Base-by-base conservation (phyloP, 2,329 filamentous ascomycete genomes). In the Colletotrichum nymphaeae region DNA sequence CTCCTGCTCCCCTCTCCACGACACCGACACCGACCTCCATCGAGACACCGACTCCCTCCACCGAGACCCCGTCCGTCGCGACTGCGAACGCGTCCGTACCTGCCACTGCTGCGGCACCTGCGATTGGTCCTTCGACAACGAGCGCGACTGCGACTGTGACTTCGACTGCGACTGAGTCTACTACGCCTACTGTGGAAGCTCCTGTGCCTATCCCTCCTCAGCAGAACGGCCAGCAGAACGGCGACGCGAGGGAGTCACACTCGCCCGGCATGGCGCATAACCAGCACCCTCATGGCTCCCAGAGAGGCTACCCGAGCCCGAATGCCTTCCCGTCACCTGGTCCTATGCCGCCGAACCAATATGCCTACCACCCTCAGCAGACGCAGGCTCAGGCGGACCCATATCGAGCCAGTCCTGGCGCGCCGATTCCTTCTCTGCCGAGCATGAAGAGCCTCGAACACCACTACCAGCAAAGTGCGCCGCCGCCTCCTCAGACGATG, bases 361-460 rank as follows among this genome's bases (percentile, higher is more conserved):
- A 77, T 42, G 63, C 76, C 11, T 78, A 76, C 46, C 74, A 75
- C 9, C 74, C 74, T 35, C 71, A 73, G 30, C 56, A 55, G 75
- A 77, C 42, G 35, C 77, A 69, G 67, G 70, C 77, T 24, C 65
- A 76, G n/a, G 76, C 78, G 68, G 83, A 85, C 73, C 77, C 79
- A 24, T 85, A 85, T 75, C 81, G 83, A 74, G 76, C 80, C 65
- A 79, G 72, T 58, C 63, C 80, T 4, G 76, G 77, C 58, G 76
- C 79, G 64, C 79, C 81, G 55, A 82, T 84, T 67, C 79, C 70
- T 19, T 73, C 84, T 7, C 78, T 86, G 57, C 84, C 84, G 59
- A 86, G 83, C 75, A 85, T 86, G 82, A 82, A 83, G 73, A 84
- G 83, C 4, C 83, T 85, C 76, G 84, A 85, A 69, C 80, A 70